Percentiles rank a stretch among this genome's conserved stretches.
These are phyloP conservation scores for Eucalyptus pumila DNA, from an alignment of 345 rosid genomes.

Conservation along the genomic window DNA sequence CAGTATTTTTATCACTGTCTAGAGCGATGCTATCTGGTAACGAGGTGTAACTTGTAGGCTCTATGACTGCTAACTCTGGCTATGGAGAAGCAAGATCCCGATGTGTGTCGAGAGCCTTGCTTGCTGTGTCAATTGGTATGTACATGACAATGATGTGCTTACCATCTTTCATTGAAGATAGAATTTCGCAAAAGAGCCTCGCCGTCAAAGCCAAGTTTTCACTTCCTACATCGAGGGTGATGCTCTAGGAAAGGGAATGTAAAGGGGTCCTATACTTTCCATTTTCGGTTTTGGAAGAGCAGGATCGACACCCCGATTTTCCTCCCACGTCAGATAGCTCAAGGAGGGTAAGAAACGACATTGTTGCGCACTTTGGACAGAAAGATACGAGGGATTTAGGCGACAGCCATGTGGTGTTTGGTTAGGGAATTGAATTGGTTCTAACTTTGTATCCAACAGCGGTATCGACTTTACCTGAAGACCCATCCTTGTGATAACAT, in stretches of 20 bases:
- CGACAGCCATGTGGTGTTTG: neutral
- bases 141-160: neutral
- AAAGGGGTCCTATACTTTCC: neutral
- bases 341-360: neutral
- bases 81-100: neutral
- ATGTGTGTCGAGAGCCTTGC: neutral
- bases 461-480: neutral
- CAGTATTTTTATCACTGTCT: neutral
- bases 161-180: neutral
- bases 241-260: neutral
- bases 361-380: neutral
- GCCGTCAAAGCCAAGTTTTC: neutral
- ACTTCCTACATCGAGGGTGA: neutral
- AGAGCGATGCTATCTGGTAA: neutral
- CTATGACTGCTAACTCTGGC: neutral
- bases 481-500: neutral
- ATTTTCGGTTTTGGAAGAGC: neutral
- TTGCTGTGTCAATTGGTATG: neutral
- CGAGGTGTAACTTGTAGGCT: neutral
- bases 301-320: neutral
- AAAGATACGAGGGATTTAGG: neutral
- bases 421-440: neutral
- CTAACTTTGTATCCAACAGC: neutral
- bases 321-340: neutral
- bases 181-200: neutral